Base-by-base conservation (phyloP, 768 basidiomycete genomes). In the Asterophora lycoperdoides region DNA sequence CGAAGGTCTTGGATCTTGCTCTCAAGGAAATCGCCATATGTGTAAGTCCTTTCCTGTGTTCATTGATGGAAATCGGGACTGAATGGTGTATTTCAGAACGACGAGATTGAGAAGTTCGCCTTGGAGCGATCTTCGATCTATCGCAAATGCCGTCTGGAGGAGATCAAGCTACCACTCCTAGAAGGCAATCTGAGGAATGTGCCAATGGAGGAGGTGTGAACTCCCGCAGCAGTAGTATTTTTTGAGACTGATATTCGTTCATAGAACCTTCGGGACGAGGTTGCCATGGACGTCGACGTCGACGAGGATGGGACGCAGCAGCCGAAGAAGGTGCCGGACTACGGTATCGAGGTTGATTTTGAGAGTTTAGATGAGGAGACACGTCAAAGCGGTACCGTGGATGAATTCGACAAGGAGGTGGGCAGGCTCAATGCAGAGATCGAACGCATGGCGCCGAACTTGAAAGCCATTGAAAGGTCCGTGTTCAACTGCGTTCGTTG, bases 401-500 rank as follows among this genome's bases (percentile, higher is more conserved):
- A 85, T 28, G 80, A 86, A 52, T 76, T 93, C 23, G 92, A 95
- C 49, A 76, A 82, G 26, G 74, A 79, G 28, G 82, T 96, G 34
- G 59, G 75, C 7, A 88, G 84, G 59, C 68, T 93, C 20, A 80
- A 73, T 44, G 68, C 74, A 9, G 94, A 97, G 55, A 93, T 97
- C 44, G 92, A 94, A 58, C 78, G 81, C 43, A 90, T 98, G 85
- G 89, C 92, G 1, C 94, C 95, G 9, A 99, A 98, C 63, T 75
- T 97, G 80, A 98, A 98, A 65, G 95, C 95, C 0, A 88, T 94
- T 56, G 93, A 97, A 55, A 74, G 86, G 86, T 87, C 50, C 15
- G 83, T 61, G 1, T 23, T 11, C n/a, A n/a, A n/a, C 49, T 17
- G 13, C 18, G n/a, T 9, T 20, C 35, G 40, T 28, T 48, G 23